Base-by-base conservation (phyloP, 495 filamentous ascomycete genomes). In the Lasiosphaeria miniovina region DNA sequence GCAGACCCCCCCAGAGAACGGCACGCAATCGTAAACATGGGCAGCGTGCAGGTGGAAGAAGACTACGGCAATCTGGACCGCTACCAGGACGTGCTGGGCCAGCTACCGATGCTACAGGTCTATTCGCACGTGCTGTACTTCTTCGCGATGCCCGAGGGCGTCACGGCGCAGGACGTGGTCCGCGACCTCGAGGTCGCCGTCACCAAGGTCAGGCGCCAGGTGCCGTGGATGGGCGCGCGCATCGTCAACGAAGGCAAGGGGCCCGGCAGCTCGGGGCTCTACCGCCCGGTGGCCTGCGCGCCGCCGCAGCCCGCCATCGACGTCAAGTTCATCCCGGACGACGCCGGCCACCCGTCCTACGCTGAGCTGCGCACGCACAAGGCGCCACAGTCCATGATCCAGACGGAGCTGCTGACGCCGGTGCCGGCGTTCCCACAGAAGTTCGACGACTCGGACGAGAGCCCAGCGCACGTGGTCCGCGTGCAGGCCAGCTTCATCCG, bases 61-160 rank as follows among this genome's bases (percentile, higher is more conserved):
- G 24, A 24, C 24, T 46, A 46, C 43, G 12, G 15, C 12, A n/a
- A 46, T 5, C 43, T 46, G 12, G 43, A 46, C 43, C 43, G 43
- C 43, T 53, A 53, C 55, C 14, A 48, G 24, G 55, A 57, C 33
- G 45, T 75, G 7, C 58, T 75, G 6, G 72, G 74, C 31, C 75
- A 80, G 52, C 64, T 80, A 0, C 74, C 77, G 12, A 57, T 74
- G 6, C 67, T 78, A 14, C 69, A 80, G 54, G 65, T 57, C 49
- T 79, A 79, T 55, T 72, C 64, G 9, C 75, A 77, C 51, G 65
- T 73, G 35, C 54, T 71, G 6, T 57, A 66, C 3, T 62, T 59
- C 36, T 77, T 77, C 36, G 41, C 67, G 1, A 53, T 69, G n/a
- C 46, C 63, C 1, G 52, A 69, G 4, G 57, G 65, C 0, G 46